Conservation (phyloP, 2,329 filamentous ascomycete species). For the Mycocentrospora acerina region DNA sequence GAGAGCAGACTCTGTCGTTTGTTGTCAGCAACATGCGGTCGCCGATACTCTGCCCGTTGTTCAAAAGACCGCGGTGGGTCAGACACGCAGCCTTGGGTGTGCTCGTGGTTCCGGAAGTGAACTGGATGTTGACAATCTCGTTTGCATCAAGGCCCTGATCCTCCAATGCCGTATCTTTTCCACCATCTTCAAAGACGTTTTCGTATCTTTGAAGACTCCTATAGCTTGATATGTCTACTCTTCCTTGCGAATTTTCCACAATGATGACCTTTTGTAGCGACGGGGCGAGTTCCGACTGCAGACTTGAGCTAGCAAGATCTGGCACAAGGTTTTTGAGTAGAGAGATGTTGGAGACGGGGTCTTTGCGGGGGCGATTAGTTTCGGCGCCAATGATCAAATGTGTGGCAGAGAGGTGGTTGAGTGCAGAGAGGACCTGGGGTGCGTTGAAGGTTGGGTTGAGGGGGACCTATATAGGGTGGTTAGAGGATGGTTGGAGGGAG, state of each 20-base stretch:
- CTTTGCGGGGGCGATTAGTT: conserved; percentile 73
- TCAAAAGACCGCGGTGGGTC: conserved; percentile 81
- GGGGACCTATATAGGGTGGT: conserved; percentile 61
- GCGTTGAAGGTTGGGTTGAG: conserved; percentile 88
- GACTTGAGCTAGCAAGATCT: conserved; percentile 45
- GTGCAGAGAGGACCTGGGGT: conserved; percentile 73
- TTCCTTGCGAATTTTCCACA: conserved; percentile 71
- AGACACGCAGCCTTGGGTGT: conserved; percentile 90
- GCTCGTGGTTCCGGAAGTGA: conserved; percentile 93
- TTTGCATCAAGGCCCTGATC: conserved; percentile 55
- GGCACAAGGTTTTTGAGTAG: conserved; percentile 58
- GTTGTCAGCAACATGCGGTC: conserved; percentile 78
- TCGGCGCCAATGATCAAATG: conserved; percentile 84
- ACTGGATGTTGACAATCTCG: conserved; percentile 92
- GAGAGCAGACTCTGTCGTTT: conserved; percentile 67
- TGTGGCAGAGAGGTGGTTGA: conserved; percentile 71
- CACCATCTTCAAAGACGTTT: conserved; percentile 48
- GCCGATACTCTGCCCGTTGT: conserved; percentile 86
- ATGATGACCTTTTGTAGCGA: conserved; percentile 71
- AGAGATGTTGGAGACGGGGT: conserved; percentile 60
- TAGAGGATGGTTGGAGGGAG: too few species aligned
- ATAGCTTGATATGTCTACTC: conserved; percentile 48
- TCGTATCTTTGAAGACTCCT: conserved; percentile 46
- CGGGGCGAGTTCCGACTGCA: conserved; percentile 63
- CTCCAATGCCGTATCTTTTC: conserved; percentile 46